Evolutionary conservation across 768 basidiomycete genomes (phyloP), one percentile per base, ranked within the genome.

Genomic region (Pleurotus giganteus): DNA sequence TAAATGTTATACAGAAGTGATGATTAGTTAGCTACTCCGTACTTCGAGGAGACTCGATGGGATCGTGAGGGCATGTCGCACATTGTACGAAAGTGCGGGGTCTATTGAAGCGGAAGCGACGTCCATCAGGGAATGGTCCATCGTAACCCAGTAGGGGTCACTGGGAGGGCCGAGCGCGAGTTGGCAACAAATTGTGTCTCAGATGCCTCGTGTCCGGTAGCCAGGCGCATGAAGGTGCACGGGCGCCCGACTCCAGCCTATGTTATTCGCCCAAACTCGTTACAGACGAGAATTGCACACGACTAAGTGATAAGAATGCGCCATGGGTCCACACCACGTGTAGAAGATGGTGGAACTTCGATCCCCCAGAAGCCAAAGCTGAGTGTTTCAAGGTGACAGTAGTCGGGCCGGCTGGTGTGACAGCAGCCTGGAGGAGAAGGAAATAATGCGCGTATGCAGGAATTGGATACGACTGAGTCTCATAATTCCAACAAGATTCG

Each of bases 1-100:
- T 89, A 64, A 19, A 36, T 23, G 31, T 5, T 8, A 24, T 12
- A 24, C 37, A 21, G n/a, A 24, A 6, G 5, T 23, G 32, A 51
- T 51, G 49, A 11, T n/a, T 32, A 19, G 49, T 51, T 23, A 51
- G 31, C 11, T 26, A 45, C 6, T 51, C 49, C 49, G 49, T 24
- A 12, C 6, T 21, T 36, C 32, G 15, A 51, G 49, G 49, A 51
- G 26, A 24, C 12, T 4, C 11, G 19, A 21, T 9, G 26, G 54
- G 57, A 47, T 15, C 47, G 21, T 2, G 19, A 15, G 44, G 44
- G 26, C 13, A 26, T 29, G 23, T 24, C 19, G 44, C 44, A 45
- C 17, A 45, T 26, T 17, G 39, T 15, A 7, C 9, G 19, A n/a
- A 19, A 13, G n/a, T 19, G 17, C 12, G 43, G 4, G 21, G 21